Evolutionary conservation across 208 protist genomes (phyloP), one percentile per base, ranked within the genome.

Genomic region (Strigomonas oncopelti): DNA sequence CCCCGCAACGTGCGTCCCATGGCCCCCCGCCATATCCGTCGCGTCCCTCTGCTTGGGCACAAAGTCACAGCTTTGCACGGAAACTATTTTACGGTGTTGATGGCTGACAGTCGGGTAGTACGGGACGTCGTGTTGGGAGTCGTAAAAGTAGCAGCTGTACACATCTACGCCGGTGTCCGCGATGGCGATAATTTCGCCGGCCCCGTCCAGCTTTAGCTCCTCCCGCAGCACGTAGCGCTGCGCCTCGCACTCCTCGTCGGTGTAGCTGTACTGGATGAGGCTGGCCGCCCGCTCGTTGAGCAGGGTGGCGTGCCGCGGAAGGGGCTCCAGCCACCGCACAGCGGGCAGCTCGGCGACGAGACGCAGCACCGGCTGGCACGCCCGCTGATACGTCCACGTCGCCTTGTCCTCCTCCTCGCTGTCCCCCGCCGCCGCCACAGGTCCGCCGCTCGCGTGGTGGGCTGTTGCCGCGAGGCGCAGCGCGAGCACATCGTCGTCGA

Each of bases 1-100:
- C 8, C 87, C 88, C 5, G 88, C 68, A 0, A 96, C 90, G 62
- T 97, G 93, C 9, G 91, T 96, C 24, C 91, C 93, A 69, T 97
- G 93, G 9, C 91, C 90, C 11, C 25, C 18, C 13, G 34, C 59
- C 24, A 18, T 7, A 61, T 94, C 92, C 22, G 20, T n/a, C 18
- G 59, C 46, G 28, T 78, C 70, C 24, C 9, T 31, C 0, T 32
- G 9, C 4, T 61, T 31, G 5, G 38, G 56, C 14, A 51, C 18
- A 22, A 65, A 28, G 55, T 74, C 29, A 65, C 69, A 88, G 5
- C 66, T 61, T 7, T 74, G 55, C 75, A 89, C 92, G 24, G 85
- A 90, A 14, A 95, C 22, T 14, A 98, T 71, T 63, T 96, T 97
- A 8, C 93, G 83, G 54, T 97, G 93, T 2, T 68, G 54, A 13